Evolutionary conservation across 2,329 filamentous ascomycete genomes (phyloP), one percentile per base, ranked within the genome.

Genomic region (Alternaria triticina): DNA sequence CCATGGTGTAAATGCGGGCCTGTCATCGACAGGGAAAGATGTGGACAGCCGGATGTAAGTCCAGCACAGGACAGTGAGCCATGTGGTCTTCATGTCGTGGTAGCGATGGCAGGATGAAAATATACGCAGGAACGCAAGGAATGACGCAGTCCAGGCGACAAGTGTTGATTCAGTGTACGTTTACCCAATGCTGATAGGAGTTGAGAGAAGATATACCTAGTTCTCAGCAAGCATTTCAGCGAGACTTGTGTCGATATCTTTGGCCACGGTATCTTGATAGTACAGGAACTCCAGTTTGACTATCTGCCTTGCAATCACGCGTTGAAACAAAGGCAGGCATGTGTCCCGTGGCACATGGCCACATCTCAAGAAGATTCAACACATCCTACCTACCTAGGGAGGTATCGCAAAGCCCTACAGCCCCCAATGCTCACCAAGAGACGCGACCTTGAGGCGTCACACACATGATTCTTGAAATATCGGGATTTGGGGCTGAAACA

Each of bases 1-100:
- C 59, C 59, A 62, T 57, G 33, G 54, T 47, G 59, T 62, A 54
- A 62, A 62, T 54, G 40, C 59, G 33, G 59, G 47, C 28, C 25
- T 57, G 25, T 62, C 59, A 28, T 62, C 54, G 40, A 62, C 47
- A 17, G 59, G 59, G 13, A 62, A 57, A 33, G 59, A 57, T 27
- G 46, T 36, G 36, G 54, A 57, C 27, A 44, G 40, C 33, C 57
- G 46, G 23, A 57, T 43, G 40, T 47, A 54, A 36, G 33, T 62
- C 36, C 47, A 57, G 33, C 27, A 43, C 17, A 57, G 25, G 15
- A 62, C 22, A 47, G n/a, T 22, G 17, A 46, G 52, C 30, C 36
- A 20, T 28, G 56, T 9, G 33, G 28, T 5, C 59, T 57, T 62
- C 54, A 62, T 57, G 28, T 23, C 40, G 36, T 28, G 44, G 47